phyloP scores from a whole-genome alignment of 2,329 filamentous ascomycete genomes.

The Cercospora citrullina region DNA sequence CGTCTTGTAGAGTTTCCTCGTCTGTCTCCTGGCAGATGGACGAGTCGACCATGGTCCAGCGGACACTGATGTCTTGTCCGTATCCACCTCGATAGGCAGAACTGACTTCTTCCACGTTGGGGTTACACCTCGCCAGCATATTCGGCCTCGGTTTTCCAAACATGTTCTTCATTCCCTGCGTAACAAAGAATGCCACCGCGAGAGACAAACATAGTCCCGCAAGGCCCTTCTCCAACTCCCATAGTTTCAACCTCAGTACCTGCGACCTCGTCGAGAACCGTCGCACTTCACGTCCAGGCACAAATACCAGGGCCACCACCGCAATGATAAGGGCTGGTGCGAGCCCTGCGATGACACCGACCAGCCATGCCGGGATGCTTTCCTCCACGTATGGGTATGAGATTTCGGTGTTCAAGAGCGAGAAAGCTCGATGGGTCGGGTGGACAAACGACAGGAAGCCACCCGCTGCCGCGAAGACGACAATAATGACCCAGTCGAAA shows the following conservation, averaged over 20 bases:
- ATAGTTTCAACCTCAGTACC: conserved; percentile 79
- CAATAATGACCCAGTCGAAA: conserved; percentile 71
- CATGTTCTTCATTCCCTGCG: conserved; percentile 78
- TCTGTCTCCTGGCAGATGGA: conserved; percentile 72
- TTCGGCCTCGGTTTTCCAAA: conserved; percentile 66
- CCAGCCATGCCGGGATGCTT: conserved; percentile 66
- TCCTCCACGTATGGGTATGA: conserved; percentile 74
- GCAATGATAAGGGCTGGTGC: conserved; percentile 69
- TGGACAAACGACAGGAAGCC: conserved; percentile 55
- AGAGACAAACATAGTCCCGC: conserved; percentile 76
- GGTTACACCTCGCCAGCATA: conserved; percentile 69
- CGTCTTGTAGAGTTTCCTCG: conserved; percentile 65
- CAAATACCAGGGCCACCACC: conserved; percentile 65
- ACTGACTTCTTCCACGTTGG: conserved; percentile 65
- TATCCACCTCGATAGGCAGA: conserved; percentile 65
- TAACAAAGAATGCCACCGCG: conserved; percentile 74
- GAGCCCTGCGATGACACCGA: conserved; percentile 63
- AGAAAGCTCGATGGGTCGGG: conserved; percentile 71
- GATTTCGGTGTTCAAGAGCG: conserved; percentile 71
- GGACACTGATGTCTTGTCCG: conserved; percentile 51
- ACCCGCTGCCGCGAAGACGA: conserved; percentile 39
- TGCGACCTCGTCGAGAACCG: conserved; percentile 43
- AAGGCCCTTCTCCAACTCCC: conserved; percentile 85
- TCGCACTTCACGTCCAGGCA: conserved; percentile 67
- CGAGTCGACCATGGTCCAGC: conserved; percentile 70